phyloP scores from a whole-genome alignment of 495 filamentous ascomycete genomes.

The Talaromyces wortmannii region DNA sequence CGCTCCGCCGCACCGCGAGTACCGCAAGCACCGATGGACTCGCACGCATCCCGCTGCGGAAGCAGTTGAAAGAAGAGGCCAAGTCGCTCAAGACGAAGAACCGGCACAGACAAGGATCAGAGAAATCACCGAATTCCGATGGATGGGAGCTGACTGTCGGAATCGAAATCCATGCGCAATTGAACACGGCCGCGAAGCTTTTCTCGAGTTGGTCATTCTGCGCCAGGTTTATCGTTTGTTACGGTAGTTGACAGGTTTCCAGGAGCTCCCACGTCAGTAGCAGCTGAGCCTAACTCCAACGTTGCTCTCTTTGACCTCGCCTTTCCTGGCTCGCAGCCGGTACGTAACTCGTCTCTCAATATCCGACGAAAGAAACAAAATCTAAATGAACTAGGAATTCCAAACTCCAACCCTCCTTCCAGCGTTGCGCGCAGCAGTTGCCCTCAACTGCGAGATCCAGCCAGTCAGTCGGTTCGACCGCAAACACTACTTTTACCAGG shows the following conservation, averaged over 20 bases:
- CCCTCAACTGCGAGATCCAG: constrained; percentile 73
- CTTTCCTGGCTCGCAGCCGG: constrained; percentile 80
- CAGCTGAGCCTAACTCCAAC: constrained; percentile 70
- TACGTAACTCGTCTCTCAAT: constrained; percentile 17
- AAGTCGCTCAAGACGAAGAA: constrained; percentile 40
- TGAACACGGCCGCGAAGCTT: constrained; percentile 79
- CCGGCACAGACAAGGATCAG: constrained; percentile 26
- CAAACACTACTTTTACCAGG: constrained; percentile 98
- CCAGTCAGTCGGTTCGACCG: constrained; percentile 76
- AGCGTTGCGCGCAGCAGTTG: constrained; percentile 80
- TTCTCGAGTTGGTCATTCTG: constrained; percentile 56
- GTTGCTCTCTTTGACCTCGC: constrained; percentile 86
- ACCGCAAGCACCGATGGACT: constrained; percentile 6
- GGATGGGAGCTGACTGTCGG: constrained; percentile 87
- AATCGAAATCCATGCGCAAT: constrained; percentile 94
- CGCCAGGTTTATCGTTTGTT: constrained; percentile 30
- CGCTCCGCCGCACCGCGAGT: constrained; percentile 4
- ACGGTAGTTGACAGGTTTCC: background rate
- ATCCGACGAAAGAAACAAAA: background rate
- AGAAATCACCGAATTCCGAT: constrained; percentile 28
- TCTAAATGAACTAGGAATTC: constrained; percentile 43
- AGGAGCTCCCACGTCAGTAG: constrained; percentile 62
- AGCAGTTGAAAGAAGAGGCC: constrained; percentile 68
- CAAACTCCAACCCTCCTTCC: constrained; percentile 80
- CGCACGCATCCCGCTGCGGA: constrained; percentile 51